These are phyloP conservation scores for Didymella lethalis DNA, from an alignment of 2,329 filamentous ascomycete genomes.

Conservation along the genomic window DNA sequence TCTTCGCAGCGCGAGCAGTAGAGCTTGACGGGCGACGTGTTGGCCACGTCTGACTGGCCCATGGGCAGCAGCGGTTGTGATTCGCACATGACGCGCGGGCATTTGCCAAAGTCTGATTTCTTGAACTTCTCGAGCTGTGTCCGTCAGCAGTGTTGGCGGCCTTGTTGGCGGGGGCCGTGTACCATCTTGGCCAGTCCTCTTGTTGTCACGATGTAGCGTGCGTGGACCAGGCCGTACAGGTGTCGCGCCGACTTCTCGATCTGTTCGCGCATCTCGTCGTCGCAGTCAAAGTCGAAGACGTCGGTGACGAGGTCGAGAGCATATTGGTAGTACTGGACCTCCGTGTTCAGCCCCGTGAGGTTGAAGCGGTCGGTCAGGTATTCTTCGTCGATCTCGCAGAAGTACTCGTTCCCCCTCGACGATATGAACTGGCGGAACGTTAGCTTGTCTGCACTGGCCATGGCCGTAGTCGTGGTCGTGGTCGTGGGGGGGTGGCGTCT, in stretches of 20 bases:
- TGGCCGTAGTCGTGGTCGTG: neutral
- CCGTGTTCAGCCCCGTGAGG: conserved; percentile 92
- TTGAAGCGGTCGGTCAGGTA: conserved; percentile 99
- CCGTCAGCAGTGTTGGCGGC: conserved; percentile 17
- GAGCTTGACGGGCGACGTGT: conserved; percentile 90
- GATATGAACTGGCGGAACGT: conserved; percentile 81
- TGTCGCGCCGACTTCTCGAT: conserved; percentile 98
- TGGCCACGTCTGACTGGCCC: conserved; percentile 89
- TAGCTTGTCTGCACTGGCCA: conserved; percentile 11
- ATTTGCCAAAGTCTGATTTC: conserved; percentile 97
- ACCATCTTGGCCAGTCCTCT: conserved; percentile 96
- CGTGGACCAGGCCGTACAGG: conserved; percentile 94
- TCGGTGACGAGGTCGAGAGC: conserved; percentile 96
- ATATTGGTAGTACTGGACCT: conserved; percentile 99
- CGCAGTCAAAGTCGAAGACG: conserved; percentile 97
- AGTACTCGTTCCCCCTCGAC: conserved; percentile 97
- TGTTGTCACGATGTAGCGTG: conserved; percentile 95
- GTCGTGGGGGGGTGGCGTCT: neutral
- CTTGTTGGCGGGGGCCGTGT: conserved; percentile 27
- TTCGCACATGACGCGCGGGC: conserved; percentile 93
- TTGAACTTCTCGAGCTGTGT: conserved; percentile 97
- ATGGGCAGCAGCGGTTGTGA: conserved; percentile 93
- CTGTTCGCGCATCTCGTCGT: conserved; percentile 96
- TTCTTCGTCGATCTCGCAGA: conserved; percentile 99
- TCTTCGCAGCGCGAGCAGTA: conserved; percentile 98